Conservation (phyloP, 2,329 filamentous ascomycete species). For the Plectosphaerella cucumerina region DNA sequence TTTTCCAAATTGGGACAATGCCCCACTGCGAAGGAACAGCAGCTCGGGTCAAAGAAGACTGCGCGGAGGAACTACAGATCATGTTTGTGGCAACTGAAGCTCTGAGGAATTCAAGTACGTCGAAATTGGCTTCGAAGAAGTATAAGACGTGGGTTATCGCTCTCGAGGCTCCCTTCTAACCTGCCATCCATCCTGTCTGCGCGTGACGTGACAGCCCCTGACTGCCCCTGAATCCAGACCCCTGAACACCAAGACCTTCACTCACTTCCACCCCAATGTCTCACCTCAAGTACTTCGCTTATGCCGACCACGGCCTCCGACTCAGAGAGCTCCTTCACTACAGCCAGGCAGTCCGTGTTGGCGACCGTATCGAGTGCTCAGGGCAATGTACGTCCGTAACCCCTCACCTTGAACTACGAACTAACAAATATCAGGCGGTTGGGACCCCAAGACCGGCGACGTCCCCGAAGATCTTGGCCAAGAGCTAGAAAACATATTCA, state of each 20-base stretch:
- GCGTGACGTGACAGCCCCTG: neutral
- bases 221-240: neutral
- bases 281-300: conserved; percentile 31
- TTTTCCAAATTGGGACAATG: conserved; percentile 1
- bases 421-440: conserved; percentile 1
- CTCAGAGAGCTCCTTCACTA: conserved; percentile 25
- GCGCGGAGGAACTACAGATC: neutral
- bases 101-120: neutral
- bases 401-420: neutral
- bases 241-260: neutral
- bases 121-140: neutral
- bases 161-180: neutral
- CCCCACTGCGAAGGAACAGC: neutral
- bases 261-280: conserved; percentile 21
- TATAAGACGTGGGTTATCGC: neutral
- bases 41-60: neutral
- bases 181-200: neutral
- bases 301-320: conserved; percentile 28
- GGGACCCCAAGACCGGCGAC: conserved; percentile 8
- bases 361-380: conserved; percentile 30
- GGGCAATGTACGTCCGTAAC: conserved; percentile 22
- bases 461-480: conserved; percentile 24
- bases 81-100: neutral
- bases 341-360: conserved; percentile 34
- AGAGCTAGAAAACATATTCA: conserved; percentile 39